These are phyloP conservation scores for Gastrolobium villosum DNA, from an alignment of 306 rosid genomes.

Conservation along the genomic window DNA sequence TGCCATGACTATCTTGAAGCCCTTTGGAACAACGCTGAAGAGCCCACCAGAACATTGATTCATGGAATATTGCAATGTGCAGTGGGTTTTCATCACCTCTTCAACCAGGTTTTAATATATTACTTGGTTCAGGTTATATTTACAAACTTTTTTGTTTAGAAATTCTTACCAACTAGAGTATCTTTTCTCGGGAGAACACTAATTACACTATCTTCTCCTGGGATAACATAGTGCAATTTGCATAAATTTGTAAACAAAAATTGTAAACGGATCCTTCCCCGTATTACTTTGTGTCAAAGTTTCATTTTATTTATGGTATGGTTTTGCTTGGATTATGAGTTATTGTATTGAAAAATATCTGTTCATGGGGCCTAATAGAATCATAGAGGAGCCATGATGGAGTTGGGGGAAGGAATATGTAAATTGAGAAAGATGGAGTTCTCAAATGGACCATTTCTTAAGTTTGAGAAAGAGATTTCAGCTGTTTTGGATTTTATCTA, in stretches of 20 bases:
- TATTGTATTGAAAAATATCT: constrained; percentile 18
- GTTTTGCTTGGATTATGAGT: constrained; percentile 25
- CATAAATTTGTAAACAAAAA: too few species aligned
- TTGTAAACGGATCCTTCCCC: too few species aligned
- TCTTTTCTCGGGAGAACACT: too few species aligned
- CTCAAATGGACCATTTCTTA: constrained; percentile 71
- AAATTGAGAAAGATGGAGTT: constrained; percentile 87
- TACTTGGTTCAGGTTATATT: too few species aligned
- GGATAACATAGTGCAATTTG: too few species aligned
- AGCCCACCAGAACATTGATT: constrained; percentile 82
- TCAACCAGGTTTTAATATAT: constrained; percentile 67
- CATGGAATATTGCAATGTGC: constrained; percentile 95
- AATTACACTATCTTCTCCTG: too few species aligned
- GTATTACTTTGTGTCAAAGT: background rate
- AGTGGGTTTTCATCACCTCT: constrained; percentile 93
- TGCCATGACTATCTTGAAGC: constrained; percentile 90
- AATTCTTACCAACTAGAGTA: too few species aligned
- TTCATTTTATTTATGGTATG: background rate
- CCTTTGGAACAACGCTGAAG: constrained; percentile 82
- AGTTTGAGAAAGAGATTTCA: constrained; percentile 84
- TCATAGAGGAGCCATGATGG: constrained; percentile 97
- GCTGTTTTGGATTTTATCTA: constrained; percentile 80
- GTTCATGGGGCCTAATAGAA: constrained; percentile 59
- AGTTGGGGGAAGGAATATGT: constrained; percentile 89
- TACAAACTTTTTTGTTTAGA: too few species aligned